phyloP scores from a whole-genome alignment of 2,329 filamentous ascomycete species.

The Ramularia endophylla region DNA sequence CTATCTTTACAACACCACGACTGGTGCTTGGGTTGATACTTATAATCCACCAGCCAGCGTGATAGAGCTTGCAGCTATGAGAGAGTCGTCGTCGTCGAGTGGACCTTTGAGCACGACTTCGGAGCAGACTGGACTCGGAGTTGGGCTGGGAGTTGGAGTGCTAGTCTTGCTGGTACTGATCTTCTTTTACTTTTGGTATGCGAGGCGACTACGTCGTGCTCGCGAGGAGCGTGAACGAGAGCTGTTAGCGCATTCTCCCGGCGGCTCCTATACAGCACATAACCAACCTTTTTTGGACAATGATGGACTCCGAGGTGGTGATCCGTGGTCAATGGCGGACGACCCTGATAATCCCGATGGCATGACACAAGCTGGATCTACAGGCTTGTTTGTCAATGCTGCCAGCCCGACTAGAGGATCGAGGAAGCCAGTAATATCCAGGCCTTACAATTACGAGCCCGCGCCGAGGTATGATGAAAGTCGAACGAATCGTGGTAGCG shows the following conservation, averaged over 20 bases:
- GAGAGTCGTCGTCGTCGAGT: constrained; percentile 1
- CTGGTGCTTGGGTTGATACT: constrained; percentile 51
- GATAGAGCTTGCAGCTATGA: neutral
- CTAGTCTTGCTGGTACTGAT: constrained; percentile 37
- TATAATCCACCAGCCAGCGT: constrained; percentile 43
- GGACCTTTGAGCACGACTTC: constrained; percentile 38
- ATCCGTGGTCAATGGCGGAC: constrained; percentile 34
- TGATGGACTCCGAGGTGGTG: constrained; percentile 32
- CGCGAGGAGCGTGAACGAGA: constrained; percentile 48
- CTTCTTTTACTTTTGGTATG: constrained; percentile 44
- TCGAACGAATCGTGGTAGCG: constrained; percentile 45
- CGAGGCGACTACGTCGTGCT: constrained; percentile 34
- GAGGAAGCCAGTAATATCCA: constrained; percentile 35
- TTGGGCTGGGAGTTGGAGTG: constrained; percentile 41
- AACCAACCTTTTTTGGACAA: constrained; percentile 41
- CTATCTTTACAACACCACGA: constrained; percentile 58
- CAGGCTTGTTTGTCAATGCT: constrained; percentile 42
- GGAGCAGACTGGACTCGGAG: constrained; percentile 42
- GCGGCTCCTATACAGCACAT: constrained; percentile 37
- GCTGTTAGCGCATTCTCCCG: constrained; percentile 32
- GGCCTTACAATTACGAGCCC: constrained; percentile 28
- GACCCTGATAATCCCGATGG: constrained; percentile 8
- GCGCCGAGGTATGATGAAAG: constrained; percentile 44
- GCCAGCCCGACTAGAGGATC: constrained; percentile 43
- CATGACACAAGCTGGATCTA: constrained; percentile 34